Base-by-base conservation (phyloP, 1,284 basidiomycete genomes). In the Paramarasmius palmivorus region DNA sequence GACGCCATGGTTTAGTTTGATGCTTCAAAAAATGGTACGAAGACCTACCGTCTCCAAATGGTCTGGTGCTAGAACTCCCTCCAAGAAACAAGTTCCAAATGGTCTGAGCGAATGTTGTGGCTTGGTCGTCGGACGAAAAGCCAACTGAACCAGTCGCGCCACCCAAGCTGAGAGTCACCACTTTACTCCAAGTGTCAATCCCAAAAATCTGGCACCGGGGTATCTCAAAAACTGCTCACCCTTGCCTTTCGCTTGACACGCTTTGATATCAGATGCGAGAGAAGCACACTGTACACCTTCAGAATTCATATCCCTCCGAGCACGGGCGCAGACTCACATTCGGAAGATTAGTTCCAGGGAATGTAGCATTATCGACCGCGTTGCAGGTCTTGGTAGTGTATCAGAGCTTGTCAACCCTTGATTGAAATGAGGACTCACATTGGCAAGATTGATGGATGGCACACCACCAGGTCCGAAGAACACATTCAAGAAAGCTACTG, bases 61-160 rank as follows among this genome's bases (percentile, higher is more conserved):
- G 73, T 20, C 73, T 61, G 12, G 68, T 73, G 17, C 65, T 62
- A 53, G 71, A 74, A 19, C 63, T 67, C 15, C 77, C 75, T 45
- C 79, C 78, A 20, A 87, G 64, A 68, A 86, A 87, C 52, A 84
- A 58, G 61, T 86, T 74, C 84, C 84, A 86, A 47, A 88, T 75
- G 4, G 78, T 81, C 52, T 83, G 76, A 4, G 80, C 83, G 61
- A 85, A 84, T 2, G 69, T 62, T 40, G 70, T 65, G 10, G 74
- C 83, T 59, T 85, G 77, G 26, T 66, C 69, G 61, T 84, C 82
- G 10, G 75, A 78, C 23, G 70, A 60, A 64, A 86, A 86, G 1
- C 82, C 81, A 34, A 83, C 81, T 39, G 72, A 69, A 17, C 78
- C 81, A 6, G 72, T 74, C 2, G 76, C 77, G 10, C 81, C 80